Conservation (phyloP, 2,329 filamentous ascomycete species). For the Annulohypoxylon truncatum region DNA sequence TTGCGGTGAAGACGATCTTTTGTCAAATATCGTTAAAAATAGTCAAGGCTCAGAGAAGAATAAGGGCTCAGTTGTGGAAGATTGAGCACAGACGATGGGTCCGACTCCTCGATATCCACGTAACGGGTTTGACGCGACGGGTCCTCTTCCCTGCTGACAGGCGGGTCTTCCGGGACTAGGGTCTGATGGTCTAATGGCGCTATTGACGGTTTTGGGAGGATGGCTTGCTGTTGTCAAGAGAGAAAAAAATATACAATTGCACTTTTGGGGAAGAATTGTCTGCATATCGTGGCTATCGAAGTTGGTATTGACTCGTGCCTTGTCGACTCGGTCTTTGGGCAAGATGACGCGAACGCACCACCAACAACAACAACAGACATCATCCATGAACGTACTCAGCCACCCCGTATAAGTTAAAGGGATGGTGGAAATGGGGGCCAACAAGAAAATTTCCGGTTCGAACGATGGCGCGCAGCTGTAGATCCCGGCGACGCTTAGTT, state of each 20-base stretch:
- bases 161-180: constrained; percentile 42
- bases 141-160: constrained; percentile 38
- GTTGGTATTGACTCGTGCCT: constrained; percentile 24
- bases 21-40: constrained; percentile 40
- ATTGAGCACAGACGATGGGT: constrained; percentile 45
- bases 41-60: constrained; percentile 19
- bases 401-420: constrained; percentile 31
- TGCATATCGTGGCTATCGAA: constrained; percentile 29
- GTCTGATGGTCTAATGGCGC: constrained; percentile 25
- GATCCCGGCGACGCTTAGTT: constrained; percentile 36
- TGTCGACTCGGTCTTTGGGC: constrained; percentile 9
- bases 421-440: constrained; percentile 13
- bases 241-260: constrained; percentile 20
- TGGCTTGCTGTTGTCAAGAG: neutral
- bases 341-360: constrained; percentile 34
- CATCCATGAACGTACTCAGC: constrained; percentile 32
- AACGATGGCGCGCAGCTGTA: constrained; percentile 35
- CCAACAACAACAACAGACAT: constrained; percentile 11
- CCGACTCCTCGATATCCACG: constrained; percentile 37
- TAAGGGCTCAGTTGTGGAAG: constrained; percentile 34
- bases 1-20: constrained; percentile 43
- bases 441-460: constrained; percentile 32
- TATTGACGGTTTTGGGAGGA: constrained; percentile 29
- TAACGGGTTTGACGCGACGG: constrained; percentile 40
- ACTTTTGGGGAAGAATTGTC: constrained; percentile 32